Evolutionary conservation across 306 rosid species (phyloP), one percentile per base, ranked within the genome.

Genomic region (Trifolium subterraneum): DNA sequence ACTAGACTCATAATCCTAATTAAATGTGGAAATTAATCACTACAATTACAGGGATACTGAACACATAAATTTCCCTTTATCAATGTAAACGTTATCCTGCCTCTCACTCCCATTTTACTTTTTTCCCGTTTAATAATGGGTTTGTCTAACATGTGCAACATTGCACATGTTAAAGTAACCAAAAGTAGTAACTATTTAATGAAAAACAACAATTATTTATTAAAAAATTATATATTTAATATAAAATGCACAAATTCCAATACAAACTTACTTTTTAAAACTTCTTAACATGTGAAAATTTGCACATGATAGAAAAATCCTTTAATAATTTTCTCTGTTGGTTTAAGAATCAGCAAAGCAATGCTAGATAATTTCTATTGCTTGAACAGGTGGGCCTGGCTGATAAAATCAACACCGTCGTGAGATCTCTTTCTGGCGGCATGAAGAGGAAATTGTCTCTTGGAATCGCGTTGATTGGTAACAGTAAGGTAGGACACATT

Each of bases 361-460:
- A 74, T 81, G 59, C 20, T 79, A 70, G 68, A 48, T 76, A 42
- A 76, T 59, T 67, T 83, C 10, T 75, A 64, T 74, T 71, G 58
- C 67, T 58, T 85, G 75, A 75, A 38, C 86, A 93, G 98, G 98
- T 93, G 81, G 98, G 98, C 70, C 77, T 93, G 81, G 98, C 92
- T 29, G 98, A 93, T 80, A 93, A 93, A 84, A 83, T 83, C 73
- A 91, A 82, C 83, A 85, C 90, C 29, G 55, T 82, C 66, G 98
- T 91, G 73, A 82, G 80, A 67, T 80, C 93, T 80, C 97, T 91
- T 60, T 93, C 98, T 77, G 98, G 98, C 60, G 98, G 98, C 76
- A 93, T 93, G 98, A 93, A 89, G 87, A 85, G 98, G 92, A 93
- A 93, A 78, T 82, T 93, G 81, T 93, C 98, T 54, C 96, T 93